Base-by-base conservation (phyloP, 2,329 filamentous ascomycete species). In the Talaromyces amestolkiae region DNA sequence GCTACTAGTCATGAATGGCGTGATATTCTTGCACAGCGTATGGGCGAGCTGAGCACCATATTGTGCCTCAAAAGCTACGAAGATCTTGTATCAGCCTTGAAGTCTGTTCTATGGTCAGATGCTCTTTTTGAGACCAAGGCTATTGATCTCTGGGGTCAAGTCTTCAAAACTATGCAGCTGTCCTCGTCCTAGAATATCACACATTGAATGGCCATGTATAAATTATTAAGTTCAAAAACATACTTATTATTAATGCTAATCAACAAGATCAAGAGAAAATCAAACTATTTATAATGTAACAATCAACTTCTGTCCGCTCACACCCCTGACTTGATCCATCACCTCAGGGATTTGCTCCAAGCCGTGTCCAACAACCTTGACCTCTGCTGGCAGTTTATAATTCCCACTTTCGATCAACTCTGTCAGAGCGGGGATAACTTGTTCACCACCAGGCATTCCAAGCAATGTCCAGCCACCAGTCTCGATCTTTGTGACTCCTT, bases 291-390 rank as follows among this genome's bases (percentile, higher is more conserved):
- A 77, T 13, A 82, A 68, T 27, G 70, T 68, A 35, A 75, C 69
- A 17, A 75, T 67, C 24, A 76, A 58, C 67, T 76, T 77, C 5
- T 68, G 70, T 24, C 74, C 73, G 54, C 74, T 77, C 0, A 75
- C 72, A 4, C 72, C 74, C 66, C 69, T 69, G 11, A 73, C 69
- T 47, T 77, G 61, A 9, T 67, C 65, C 37, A 69, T 61, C 11
- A 70, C 73, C 1, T 41, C 56, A 7, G 67, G 61, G 11, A 77
- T 67, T 3, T 43, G 65, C 10, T 71, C 65, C 9, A 75, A 59
- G 2, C 72, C 71, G 19, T 70, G 64, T 8, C 75, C 75, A 3
- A 76, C 72, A 24, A 71, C 62, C 24, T 72, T 67, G 11, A 76
- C 66, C 51, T 71, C 67, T 15, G 74, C 43, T 3, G 74, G 75